Conservation (phyloP, 148 eudicot species). For the Heliosperma pusillum region DNA sequence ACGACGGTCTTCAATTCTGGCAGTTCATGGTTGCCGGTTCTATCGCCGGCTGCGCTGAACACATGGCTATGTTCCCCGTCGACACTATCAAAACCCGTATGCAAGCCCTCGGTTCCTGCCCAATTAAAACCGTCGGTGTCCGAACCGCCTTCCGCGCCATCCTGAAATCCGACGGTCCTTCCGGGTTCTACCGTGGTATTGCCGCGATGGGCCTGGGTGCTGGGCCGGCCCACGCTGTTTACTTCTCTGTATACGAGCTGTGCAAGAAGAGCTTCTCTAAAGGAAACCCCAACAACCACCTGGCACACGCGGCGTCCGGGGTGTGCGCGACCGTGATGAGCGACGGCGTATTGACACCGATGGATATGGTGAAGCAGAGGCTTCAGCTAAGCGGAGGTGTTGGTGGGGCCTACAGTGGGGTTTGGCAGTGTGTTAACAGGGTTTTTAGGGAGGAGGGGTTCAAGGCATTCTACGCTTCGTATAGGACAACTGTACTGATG, state of each 20-base stretch:
- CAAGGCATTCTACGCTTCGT: slow-evolving; percentile 80
- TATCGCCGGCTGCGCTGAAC: slow-evolving; percentile 79
- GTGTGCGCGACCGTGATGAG: slow-evolving; percentile 85
- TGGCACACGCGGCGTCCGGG: slow-evolving; percentile 69
- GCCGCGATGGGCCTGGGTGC: slow-evolving; percentile 96
- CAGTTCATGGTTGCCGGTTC: slow-evolving; percentile 93
- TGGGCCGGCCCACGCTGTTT: slow-evolving; percentile 94
- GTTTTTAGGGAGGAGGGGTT: slow-evolving; percentile 80
- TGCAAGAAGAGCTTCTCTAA: slow-evolving; percentile 53
- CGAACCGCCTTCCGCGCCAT: slow-evolving; percentile 51
- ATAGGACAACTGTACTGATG: slow-evolving; percentile 85
- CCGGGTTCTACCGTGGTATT: slow-evolving; percentile 77
- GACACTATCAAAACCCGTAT: slow-evolving; percentile 87
- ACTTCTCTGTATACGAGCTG: slow-evolving; percentile 75
- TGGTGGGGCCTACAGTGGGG: slow-evolving; percentile 65
- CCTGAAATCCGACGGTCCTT: slow-evolving; percentile 50
- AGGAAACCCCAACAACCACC: slow-evolving; percentile 43
- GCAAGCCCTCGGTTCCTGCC: slow-evolving; percentile 90
- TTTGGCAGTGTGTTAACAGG: slow-evolving; percentile 65
- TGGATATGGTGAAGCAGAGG: slow-evolving; percentile 98
- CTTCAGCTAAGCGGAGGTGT: slow-evolving; percentile 56
- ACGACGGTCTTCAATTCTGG: slow-evolving; percentile 79
- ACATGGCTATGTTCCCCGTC: slow-evolving; percentile 92
- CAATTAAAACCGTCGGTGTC: slow-evolving; percentile 45
- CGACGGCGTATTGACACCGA: slow-evolving; percentile 90